Evolutionary conservation across 2,329 filamentous ascomycete genomes (phyloP), one percentile per base, ranked within the genome.

Genomic region (Sporothrix variecibatus): DNA sequence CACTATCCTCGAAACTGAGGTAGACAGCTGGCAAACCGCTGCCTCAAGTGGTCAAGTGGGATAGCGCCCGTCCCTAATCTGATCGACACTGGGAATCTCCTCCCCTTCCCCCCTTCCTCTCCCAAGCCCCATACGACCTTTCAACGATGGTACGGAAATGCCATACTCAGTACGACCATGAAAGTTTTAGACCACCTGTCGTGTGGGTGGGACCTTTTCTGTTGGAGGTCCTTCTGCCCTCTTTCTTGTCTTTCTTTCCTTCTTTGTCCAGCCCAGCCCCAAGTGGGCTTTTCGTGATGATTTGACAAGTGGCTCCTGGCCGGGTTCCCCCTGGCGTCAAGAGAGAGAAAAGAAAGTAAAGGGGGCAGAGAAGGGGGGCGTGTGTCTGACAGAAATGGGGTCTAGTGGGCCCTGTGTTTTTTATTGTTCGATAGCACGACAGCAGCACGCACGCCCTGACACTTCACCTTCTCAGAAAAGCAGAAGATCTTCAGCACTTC

Each of bases 71-170:
- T 71, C 60, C 53, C 74, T 74, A 72, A 74, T 72, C 67, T 64
- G 73, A 76, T 76, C 71, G 75, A 76, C 75, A 43, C 75, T 75
- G 70, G 73, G 74, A 65, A 51, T 51, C n/a, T 65, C 34, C 60
- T 26, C 34, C 60, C 60, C 60, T n/a, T 28, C 40, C 43, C 6
- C 43, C 43, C 23, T 51, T 34, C 40, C n/a, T 43, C 38, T 43
- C 56, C 5, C 56, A 70, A 15, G 8, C 60, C 60, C 60, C 60
- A 43, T 40, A 64, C 60, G 60, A 64, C 34, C 15, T 9, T 31
- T 8, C 20, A 15, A 40, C n/a, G n/a, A 43, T 65, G 60, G 34
- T 26, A 26, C 34, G 60, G 38, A 65, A 65, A 65, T 65, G 43
- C n/a, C n/a, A n/a, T n/a, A n/a, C n/a, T n/a, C 60, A 34, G 40